These are phyloP conservation scores for Botrytis fragariae DNA, from an alignment of 2,329 filamentous ascomycete species.

Conservation along the genomic window DNA sequence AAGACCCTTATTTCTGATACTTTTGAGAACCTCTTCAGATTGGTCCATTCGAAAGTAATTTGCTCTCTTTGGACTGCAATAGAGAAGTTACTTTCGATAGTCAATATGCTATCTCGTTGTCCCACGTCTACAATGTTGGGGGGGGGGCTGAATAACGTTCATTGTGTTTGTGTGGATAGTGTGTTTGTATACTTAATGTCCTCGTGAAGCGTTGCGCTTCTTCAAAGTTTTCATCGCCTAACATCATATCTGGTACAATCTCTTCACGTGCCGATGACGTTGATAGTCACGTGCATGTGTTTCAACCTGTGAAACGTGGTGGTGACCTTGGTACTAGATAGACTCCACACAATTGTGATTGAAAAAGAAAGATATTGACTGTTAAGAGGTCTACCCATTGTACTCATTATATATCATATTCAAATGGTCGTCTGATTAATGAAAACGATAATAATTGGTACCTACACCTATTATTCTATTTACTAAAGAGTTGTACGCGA, in stretches of 20 bases:
- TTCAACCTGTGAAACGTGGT: not conserved
- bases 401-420: not conserved
- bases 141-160: too few species aligned
- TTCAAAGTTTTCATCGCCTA: not conserved
- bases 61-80: not conserved
- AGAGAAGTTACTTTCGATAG: too few species aligned
- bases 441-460: not conserved
- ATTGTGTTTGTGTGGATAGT: too few species aligned
- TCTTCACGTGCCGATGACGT: not conserved
- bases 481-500: not conserved
- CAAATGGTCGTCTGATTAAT: not conserved
- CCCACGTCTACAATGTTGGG: too few species aligned
- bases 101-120: too few species aligned
- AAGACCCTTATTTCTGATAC: not conserved
- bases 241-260: not conserved
- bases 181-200: not conserved
- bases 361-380: not conserved
- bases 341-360: not conserved
- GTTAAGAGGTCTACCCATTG: too few species aligned
- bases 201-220: not conserved
- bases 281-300: fast-evolving
- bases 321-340: not conserved
- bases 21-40: not conserved
- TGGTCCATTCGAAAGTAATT: not conserved
- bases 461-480: not conserved